A percentile compares a stretch with the other conserved stretches of the same genome.
These are phyloP conservation scores for Gloeostereum incarnatum DNA, from an alignment of 768 basidiomycete species.

Conservation along the genomic window DNA sequence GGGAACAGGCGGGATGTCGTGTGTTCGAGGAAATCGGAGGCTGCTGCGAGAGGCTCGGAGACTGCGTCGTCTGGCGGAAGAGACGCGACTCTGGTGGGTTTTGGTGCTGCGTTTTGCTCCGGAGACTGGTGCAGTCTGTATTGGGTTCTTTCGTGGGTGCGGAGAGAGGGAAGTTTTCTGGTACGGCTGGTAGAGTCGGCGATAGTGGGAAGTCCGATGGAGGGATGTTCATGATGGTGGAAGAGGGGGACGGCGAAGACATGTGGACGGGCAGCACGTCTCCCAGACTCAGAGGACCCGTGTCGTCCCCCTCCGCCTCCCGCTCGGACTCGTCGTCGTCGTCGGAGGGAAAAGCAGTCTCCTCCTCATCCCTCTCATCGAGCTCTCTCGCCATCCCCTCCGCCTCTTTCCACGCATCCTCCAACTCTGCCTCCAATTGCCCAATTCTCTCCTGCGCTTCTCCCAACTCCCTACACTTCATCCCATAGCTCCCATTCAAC, in stretches of 20 bases:
- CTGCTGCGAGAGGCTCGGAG: constrained; percentile 56
- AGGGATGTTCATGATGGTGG: constrained; percentile 10
- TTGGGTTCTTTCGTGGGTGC: background rate
- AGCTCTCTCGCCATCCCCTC: constrained; percentile 65
- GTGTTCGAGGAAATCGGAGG: constrained; percentile 44
- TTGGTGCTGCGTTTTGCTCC: constrained; percentile 24
- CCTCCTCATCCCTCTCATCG: constrained; percentile 45
- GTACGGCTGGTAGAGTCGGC: background rate
- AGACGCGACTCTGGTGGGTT: constrained; percentile 27
- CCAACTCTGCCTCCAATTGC: constrained; percentile 54
- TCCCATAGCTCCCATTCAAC: constrained; percentile 64
- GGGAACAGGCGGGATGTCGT: constrained; percentile 10
- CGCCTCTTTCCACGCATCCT: constrained; percentile 75
- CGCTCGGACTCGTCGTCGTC: constrained; percentile 27
- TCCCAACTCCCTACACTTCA: constrained; percentile 48
- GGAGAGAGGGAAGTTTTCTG: background rate
- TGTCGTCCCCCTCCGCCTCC: constrained; percentile 34
- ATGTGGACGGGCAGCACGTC: constrained; percentile 5
- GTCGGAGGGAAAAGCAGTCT: constrained; percentile 16
- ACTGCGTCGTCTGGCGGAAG: constrained; percentile 59
- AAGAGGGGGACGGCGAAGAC: constrained; percentile 8
- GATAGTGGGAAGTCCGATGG: background rate
- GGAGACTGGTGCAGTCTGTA: constrained; percentile 27
- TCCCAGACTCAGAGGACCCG: constrained; percentile 22
- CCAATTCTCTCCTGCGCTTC: constrained; percentile 33